These are phyloP conservation scores for Apophysomyces trapeziformis DNA, from an alignment of 371 early-diverging fungal genomes.

Conservation along the genomic window DNA sequence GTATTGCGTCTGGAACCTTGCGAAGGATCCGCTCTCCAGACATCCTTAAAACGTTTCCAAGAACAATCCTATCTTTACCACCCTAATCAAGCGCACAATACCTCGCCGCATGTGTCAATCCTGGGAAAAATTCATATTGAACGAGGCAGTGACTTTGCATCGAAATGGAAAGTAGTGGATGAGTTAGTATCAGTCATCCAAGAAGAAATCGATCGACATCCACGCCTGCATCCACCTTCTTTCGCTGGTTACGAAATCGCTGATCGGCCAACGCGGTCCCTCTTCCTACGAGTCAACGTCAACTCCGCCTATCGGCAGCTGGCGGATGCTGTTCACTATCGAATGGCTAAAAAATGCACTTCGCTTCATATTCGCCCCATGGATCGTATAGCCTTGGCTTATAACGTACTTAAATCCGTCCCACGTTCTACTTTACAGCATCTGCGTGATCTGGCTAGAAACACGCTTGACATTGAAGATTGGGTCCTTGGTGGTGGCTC, in stretches of 20 bases:
- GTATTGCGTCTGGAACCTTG: slow-evolving; percentile 22
- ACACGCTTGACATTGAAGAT: slow-evolving; percentile 17
- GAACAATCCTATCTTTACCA: slow-evolving; percentile 22
- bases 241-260: slow-evolving; percentile 24
- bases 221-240: slow-evolving; percentile 18
- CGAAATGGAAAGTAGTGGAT: slow-evolving; percentile 14
- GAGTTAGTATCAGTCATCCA: slow-evolving; percentile 6
- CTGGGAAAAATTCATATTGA: slow-evolving; percentile 28
- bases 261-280: slow-evolving; percentile 16
- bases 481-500: slow-evolving; percentile 11
- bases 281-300: slow-evolving; percentile 19
- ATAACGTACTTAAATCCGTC: slow-evolving; percentile 24
- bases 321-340: slow-evolving; percentile 14
- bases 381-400: slow-evolving; percentile 27
- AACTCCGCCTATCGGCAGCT: slow-evolving; percentile 17
- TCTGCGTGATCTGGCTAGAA: slow-evolving; percentile 21
- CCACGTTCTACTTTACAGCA: slow-evolving; percentile 2
- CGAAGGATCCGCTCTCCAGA: slow-evolving; percentile 9
- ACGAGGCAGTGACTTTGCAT: slow-evolving; percentile 6
- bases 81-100: slow-evolving; percentile 32
- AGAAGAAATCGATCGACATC: slow-evolving; percentile 11
- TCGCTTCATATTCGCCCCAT: slow-evolving; percentile 24
- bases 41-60: slow-evolving; percentile 23
- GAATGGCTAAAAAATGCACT: slow-evolving; percentile 15
- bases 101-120: slow-evolving; percentile 22